Percentiles rank a stretch among this genome's conserved stretches.
These are phyloP conservation scores for Stenogyne calaminthoides DNA, from an alignment of 305 asterid species.

Conservation along the genomic window DNA sequence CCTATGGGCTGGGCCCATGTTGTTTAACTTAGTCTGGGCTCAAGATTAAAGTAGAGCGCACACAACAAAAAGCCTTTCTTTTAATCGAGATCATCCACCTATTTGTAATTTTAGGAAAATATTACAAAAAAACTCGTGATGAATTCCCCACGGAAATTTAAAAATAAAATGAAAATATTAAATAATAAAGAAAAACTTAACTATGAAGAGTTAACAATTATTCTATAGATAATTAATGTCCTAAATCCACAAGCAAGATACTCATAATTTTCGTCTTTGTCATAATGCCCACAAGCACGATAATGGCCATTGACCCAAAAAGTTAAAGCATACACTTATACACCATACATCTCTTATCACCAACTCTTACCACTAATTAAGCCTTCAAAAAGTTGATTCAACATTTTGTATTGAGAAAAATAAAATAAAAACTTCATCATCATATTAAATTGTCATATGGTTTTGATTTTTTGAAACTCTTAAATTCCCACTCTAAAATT, in stretches of 20 bases:
- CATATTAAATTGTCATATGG: background rate
- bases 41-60: no score
- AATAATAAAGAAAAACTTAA: no score
- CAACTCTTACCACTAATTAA: slow-evolving; percentile 18
- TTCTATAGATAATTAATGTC: background rate
- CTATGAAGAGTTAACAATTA: no score
- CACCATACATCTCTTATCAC: slow-evolving; percentile 1
- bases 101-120: no score
- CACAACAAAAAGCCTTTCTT: no score
- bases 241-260: slow-evolving; percentile 1
- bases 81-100: no score
- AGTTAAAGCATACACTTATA: background rate
- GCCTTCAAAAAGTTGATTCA: background rate
- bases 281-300: slow-evolving; percentile 5
- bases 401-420: background rate
- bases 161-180: no score
- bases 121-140: no score
- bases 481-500: no score
- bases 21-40: no score
- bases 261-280: background rate
- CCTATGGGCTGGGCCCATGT: no score
- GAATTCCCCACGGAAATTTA: no score
- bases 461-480: background rate
- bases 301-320: background rate
- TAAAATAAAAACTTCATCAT: background rate